These are phyloP conservation scores for Ammopiptanthus mongolicus DNA, from an alignment of 306 rosid genomes.

Conservation along the genomic window DNA sequence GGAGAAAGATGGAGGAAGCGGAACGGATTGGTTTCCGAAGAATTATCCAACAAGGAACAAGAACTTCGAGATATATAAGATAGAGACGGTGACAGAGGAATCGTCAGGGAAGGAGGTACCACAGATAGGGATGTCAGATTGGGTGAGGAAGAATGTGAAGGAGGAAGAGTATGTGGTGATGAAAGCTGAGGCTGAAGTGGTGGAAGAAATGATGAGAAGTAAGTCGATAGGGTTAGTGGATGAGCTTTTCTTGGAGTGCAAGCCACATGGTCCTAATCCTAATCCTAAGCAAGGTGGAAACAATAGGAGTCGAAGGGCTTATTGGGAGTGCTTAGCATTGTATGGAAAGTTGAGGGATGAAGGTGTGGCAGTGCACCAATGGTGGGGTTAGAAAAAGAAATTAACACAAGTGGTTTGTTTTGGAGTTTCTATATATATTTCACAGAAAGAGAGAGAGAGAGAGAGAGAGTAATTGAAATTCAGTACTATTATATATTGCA, in stretches of 20 bases:
- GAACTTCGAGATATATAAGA: slow-evolving; percentile 60
- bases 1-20: slow-evolving; percentile 50
- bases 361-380: slow-evolving; percentile 92
- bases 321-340: slow-evolving; percentile 84
- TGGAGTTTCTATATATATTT: no score
- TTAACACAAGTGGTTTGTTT: no score
- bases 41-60: slow-evolving; percentile 65
- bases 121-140: slow-evolving; percentile 50
- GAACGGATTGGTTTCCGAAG: slow-evolving; percentile 43
- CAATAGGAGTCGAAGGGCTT: slow-evolving; percentile 40
- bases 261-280: slow-evolving; percentile 29
- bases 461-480: not conserved
- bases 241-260: slow-evolving; percentile 89
- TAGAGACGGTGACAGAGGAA: slow-evolving; percentile 42
- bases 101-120: slow-evolving; percentile 21
- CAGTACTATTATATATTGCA: no score
- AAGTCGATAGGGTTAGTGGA: slow-evolving; percentile 51
- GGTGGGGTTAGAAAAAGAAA: slow-evolving; percentile 73
- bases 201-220: slow-evolving; percentile 65
- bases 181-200: slow-evolving; percentile 80
- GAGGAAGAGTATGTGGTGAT: slow-evolving; percentile 83
- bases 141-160: slow-evolving; percentile 61
- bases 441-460: no score
- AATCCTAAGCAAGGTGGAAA: no score
- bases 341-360: slow-evolving; percentile 74